Base-by-base conservation (phyloP, 176 grass and related monocot species). In the Thinopyrum elongatum region DNA sequence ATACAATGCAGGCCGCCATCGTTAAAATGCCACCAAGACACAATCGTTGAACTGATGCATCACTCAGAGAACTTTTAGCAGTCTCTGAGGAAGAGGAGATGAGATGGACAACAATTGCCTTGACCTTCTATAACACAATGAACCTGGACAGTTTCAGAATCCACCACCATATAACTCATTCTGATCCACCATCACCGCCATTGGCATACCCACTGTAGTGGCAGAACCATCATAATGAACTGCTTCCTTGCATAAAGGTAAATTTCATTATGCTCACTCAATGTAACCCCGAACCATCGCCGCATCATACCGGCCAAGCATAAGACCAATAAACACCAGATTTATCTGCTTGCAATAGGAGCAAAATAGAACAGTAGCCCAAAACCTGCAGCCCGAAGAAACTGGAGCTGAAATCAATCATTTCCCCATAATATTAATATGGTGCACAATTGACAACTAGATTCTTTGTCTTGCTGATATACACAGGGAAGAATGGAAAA, bases 311-410 rank as follows among this genome's bases (percentile, higher is more conserved):
- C 57, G 38, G 58, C 8, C 46, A 53, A 82, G 49, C 34, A 76
- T 34, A 70, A 26, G 15, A 21, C 36, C 31, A 47, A 38, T 17
- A 59, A 41, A 83, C 30, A 15, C 16, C 3, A 21, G 62, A 46
- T 34, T 23, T 46, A 10, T 70, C 7, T n/a, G n/a, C n/a, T 70
- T 34, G 34, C 47, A 83, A 22, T 59, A 42, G 46, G 59, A 42
- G 36, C 60, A 42, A 75, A 23, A 77, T 27, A 77, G 38, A 80
- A 28, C 35, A 28, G 25, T 28, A 35, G 12, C 7, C 0, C 47
- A 13, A 46, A 59, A 70, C 73, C 80, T 88, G 49, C 34, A 83
- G 35, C 13, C 36, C 27, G 36, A 83, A 63, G 2, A 88, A 78
- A 83, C 9, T 36, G 8, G 3, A 35, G 39, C 55, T 72, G 64